Evolutionary conservation across 306 rosid genomes (phyloP).

Genomic region (Geum urbanum): DNA sequence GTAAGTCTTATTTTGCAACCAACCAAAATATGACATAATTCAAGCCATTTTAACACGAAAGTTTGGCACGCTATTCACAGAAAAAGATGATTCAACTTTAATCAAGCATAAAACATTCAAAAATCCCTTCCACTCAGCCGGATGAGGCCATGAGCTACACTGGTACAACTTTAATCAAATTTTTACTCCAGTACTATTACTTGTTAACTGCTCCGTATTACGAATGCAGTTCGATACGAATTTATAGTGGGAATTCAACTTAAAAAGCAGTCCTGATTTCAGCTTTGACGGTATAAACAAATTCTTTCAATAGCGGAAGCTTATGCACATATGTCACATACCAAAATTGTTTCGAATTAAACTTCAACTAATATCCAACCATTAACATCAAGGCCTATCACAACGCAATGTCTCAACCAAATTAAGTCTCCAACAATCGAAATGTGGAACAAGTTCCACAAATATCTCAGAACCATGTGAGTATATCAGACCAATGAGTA

Average conservation of each 20-base stretch:
- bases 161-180: not conserved
- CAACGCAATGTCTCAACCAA: not conserved
- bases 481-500: not conserved
- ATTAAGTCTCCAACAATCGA: not conserved
- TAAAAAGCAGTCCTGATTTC: not conserved
- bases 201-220: not conserved
- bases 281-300: not conserved
- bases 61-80: not conserved
- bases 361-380: conserved; percentile 8
- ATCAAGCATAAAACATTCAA: not conserved
- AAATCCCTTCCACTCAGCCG: not conserved
- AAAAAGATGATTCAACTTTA: not conserved
- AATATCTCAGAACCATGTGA: not conserved
- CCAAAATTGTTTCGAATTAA: not conserved
- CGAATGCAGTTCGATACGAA: not conserved
- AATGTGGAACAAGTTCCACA: not conserved
- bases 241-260: not conserved
- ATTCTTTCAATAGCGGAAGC: not conserved
- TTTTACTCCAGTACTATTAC: not conserved
- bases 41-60: not conserved
- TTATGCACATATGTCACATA: not conserved
- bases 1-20: not conserved
- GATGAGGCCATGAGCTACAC: not conserved
- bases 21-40: not conserved
- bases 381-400: not conserved